Evolutionary conservation across 257 asterid genomes (phyloP), one percentile per base, ranked within the genome.

Genomic region (Craterostigma plantagineum): DNA sequence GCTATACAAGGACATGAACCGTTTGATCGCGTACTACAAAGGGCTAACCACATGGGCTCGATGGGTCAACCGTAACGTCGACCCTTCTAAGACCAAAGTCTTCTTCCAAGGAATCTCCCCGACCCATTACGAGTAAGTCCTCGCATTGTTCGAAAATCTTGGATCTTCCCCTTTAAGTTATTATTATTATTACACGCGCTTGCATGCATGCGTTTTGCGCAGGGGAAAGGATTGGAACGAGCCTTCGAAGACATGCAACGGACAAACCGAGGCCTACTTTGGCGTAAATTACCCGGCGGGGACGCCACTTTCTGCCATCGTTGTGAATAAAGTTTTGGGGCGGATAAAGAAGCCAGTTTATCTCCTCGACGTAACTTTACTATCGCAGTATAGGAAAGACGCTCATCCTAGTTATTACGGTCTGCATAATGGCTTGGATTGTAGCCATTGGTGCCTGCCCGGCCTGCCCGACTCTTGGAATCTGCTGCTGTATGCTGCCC

Each of bases 391-490:
- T 30, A 63, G 97, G 7, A 86, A 81, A 53, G 97, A 86, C 43
- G 95, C 79, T 0, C 97, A 86, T 45, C 97, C 97, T 7, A 55
- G 65, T 0, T 51, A 10, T 15, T 78, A 86, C 48, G 69, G 94
- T 50, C 64, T 37, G 36, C 87, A 71, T 36, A 52, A 53, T 18
- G 76, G 81, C 44, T 38, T 86, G 51, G 97, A 86, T 58, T 86
- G 97, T 60, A 86, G 97, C 66, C 97, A 86, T 36, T 86, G 97
- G 97, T 86, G 97, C 57, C 85, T 86, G 7, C 94, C 97, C 10
- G 95, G 97, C 0, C 69, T 86, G 52, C 97, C 97, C 3, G 97
- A 86, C 51, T 78, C 97, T 0, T 86, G 97, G 97, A 86, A 86
- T 51, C 51, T 64, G 45, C 69, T 86, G 10, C 77, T 86, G 46